These are phyloP conservation scores for Colletotrichum zoysiae DNA, from an alignment of 2,329 filamentous ascomycete genomes.

Conservation along the genomic window DNA sequence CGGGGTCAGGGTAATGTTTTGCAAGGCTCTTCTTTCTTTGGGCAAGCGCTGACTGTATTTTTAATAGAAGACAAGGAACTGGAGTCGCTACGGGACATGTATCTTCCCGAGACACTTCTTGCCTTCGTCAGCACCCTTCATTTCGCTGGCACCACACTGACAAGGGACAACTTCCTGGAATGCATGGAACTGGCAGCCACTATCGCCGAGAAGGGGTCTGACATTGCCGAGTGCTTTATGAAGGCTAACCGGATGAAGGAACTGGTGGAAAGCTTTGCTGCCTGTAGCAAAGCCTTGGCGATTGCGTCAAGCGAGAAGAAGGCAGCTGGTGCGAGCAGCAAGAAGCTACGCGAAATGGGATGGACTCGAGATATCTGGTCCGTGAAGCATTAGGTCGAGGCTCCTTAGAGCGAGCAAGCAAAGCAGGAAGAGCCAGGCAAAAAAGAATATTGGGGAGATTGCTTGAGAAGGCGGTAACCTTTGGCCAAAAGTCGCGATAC, in stretches of 20 bases:
- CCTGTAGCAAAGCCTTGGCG: conserved; percentile 79
- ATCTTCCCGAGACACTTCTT: conserved; percentile 87
- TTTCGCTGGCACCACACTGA: conserved; percentile 79
- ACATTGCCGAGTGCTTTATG: conserved; percentile 74
- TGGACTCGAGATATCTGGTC: conserved; percentile 75
- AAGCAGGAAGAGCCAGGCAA: not conserved
- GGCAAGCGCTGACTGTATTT: conserved; percentile 6
- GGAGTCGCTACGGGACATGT: conserved; percentile 76
- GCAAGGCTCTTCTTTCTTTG: not conserved
- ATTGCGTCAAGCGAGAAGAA: conserved; percentile 69
- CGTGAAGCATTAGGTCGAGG: conserved; percentile 57
- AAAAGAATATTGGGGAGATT: not conserved
- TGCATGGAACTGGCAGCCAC: conserved; percentile 87
- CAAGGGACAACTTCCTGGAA: conserved; percentile 81
- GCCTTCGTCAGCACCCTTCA: conserved; percentile 87
- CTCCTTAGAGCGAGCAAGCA: not conserved
- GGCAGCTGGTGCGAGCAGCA: conserved; percentile 61
- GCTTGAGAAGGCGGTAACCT: not conserved
- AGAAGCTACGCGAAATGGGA: conserved; percentile 71
- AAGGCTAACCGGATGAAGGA: conserved; percentile 78
- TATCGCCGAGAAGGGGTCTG: conserved; percentile 78
- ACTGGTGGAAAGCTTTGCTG: conserved; percentile 81
- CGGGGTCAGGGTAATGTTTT: conserved; percentile 65
- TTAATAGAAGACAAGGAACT: conserved; percentile 61
- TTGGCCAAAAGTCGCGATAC: not conserved